Conservation (phyloP, 2,329 filamentous ascomycete species). For the Cyphellophora attinorum region DNA sequence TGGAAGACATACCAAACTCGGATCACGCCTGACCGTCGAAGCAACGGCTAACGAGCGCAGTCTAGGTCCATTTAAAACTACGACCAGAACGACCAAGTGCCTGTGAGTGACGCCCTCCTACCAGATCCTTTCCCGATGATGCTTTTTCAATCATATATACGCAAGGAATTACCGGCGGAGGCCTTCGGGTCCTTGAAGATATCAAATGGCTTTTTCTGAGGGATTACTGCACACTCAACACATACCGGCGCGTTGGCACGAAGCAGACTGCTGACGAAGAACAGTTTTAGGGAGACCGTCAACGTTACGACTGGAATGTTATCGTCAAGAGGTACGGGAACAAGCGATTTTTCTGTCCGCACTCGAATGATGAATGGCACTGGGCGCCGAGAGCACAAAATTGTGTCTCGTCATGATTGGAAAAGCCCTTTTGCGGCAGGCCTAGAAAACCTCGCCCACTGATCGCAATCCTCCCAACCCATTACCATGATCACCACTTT, state of each 20-base stretch:
- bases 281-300: no score
- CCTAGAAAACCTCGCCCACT: slow-evolving; percentile 99
- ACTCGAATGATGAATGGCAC: slow-evolving; percentile 77
- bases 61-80: no score
- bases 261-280: no score
- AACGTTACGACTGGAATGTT: no score
- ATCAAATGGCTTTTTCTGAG: slow-evolving; percentile 84
- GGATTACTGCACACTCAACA: slow-evolving; percentile 14
- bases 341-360: slow-evolving; percentile 4
- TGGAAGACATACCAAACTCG: no score
- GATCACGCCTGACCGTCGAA: no score
- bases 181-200: slow-evolving; percentile 60
- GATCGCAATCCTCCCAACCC: slow-evolving; percentile 34
- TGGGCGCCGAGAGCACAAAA: slow-evolving; percentile 76
- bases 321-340: not conserved
- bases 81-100: no score
- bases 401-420: slow-evolving; percentile 61
- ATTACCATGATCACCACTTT: not conserved
- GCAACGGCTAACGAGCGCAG: no score
- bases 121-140: slow-evolving; percentile 55
- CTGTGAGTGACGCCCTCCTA: no score
- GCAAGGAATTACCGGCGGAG: slow-evolving; percentile 98
- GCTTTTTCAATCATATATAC: slow-evolving; percentile 46
- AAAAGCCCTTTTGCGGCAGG: slow-evolving; percentile 87
- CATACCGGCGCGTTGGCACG: not conserved